Evolutionary conservation across 2,329 filamentous ascomycete species (phyloP).

Genomic region (Cladosporium sp.): DNA sequence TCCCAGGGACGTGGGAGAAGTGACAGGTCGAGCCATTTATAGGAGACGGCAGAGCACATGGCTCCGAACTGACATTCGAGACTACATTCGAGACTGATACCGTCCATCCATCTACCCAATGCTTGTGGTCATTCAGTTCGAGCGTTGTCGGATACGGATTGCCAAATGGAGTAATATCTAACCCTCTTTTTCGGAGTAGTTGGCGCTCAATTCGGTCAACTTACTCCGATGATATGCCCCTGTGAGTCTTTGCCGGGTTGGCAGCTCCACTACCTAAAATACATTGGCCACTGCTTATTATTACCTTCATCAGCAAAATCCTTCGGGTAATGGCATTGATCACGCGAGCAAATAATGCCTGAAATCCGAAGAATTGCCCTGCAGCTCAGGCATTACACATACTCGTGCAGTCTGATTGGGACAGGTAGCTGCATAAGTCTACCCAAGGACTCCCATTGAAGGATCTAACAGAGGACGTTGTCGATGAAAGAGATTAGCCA

Average conservation of each 20-base stretch:
- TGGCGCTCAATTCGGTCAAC: not conserved
- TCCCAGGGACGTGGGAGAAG: not conserved
- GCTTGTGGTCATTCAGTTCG: not conserved
- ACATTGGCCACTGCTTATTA: too few species aligned
- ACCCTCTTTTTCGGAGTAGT: not conserved
- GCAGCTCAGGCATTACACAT: too few species aligned
- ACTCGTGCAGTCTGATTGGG: too few species aligned
- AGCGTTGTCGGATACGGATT: not conserved
- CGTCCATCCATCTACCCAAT: not conserved
- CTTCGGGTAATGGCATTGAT: too few species aligned
- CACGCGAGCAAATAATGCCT: too few species aligned
- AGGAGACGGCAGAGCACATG: not conserved
- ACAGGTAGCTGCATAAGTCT: too few species aligned
- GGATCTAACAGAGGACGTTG: too few species aligned
- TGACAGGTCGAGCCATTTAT: not conserved
- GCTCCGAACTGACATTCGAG: not conserved
- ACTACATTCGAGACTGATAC: too few species aligned
- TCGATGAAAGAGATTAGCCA: too few species aligned
- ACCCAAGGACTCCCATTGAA: too few species aligned
- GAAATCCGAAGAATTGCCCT: too few species aligned
- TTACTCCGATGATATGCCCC: not conserved
- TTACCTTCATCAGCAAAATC: too few species aligned
- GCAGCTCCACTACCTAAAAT: not conserved
- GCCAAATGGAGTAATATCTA: not conserved
- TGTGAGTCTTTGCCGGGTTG: not conserved